Conservation (phyloP, 768 basidiomycete genomes). For the Sarcomyxa edulis region DNA sequence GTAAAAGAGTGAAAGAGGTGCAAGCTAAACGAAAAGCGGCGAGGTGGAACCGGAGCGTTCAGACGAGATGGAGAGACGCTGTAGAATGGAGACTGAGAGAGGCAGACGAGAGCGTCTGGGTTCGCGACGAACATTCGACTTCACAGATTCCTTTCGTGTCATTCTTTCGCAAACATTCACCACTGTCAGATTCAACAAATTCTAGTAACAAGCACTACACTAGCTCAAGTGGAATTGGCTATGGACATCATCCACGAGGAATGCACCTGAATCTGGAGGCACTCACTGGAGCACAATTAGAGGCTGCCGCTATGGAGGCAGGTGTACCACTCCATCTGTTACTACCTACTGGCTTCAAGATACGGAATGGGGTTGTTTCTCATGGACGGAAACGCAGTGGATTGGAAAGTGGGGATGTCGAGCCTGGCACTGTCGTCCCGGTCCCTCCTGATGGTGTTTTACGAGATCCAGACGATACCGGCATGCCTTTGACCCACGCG, state of each 20-base stretch:
- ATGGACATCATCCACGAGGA: constrained; percentile 30
- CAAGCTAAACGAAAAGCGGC: constrained; percentile 38
- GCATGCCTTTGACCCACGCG: constrained; percentile 44
- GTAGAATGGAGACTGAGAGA: constrained; percentile 60
- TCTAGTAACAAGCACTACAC: constrained; percentile 6
- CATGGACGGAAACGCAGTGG: neutral
- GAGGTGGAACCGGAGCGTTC: constrained; percentile 37
- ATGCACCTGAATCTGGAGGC: constrained; percentile 63
- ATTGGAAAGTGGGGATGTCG: constrained; percentile 1
- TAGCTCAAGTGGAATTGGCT: constrained; percentile 9
- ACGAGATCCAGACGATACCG: too few relatives aligned
- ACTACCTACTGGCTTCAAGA: constrained; percentile 32
- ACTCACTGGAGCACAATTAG: constrained; percentile 47
- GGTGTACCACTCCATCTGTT: constrained; percentile 53
- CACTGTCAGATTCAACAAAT: neutral
- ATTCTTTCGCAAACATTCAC: neutral
- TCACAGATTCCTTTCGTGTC: too few relatives aligned
- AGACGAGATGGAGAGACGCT: constrained; percentile 52
- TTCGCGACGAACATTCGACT: constrained; percentile 34
- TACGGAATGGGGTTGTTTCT: too few relatives aligned
- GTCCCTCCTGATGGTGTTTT: too few relatives aligned
- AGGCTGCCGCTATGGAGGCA: constrained; percentile 63
- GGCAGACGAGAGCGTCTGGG: constrained; percentile 46
- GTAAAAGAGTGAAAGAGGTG: constrained; percentile 44
- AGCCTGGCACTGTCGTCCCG: constrained; percentile 3